Conservation (phyloP, 257 asterid genomes). For the Fraxinus cuspidata region DNA sequence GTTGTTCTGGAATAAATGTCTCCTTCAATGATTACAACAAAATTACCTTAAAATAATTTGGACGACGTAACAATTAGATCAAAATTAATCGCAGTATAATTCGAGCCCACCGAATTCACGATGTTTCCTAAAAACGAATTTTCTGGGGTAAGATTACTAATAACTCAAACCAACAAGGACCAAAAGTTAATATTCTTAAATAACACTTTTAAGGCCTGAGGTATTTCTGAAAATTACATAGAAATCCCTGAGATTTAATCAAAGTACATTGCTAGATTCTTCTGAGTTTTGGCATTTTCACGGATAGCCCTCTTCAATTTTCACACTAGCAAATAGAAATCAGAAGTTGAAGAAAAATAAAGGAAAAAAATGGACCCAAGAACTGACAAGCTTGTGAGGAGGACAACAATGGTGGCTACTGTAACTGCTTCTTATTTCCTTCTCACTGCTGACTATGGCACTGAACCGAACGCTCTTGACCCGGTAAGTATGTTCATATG, state of each 20-base stretch:
- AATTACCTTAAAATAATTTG: too few species aligned
- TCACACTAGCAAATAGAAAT: not conserved
- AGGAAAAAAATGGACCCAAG: constrained; percentile 57
- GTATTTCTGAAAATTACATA: not conserved
- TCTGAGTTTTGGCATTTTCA: not conserved
- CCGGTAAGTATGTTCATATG: constrained; percentile 46
- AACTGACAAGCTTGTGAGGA: constrained; percentile 67
- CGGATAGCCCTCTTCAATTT: constrained; percentile 2
- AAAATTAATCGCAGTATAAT: too few species aligned
- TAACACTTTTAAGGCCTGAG: not conserved
- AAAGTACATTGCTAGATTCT: not conserved
- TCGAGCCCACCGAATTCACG: too few species aligned
- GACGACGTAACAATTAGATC: too few species aligned
- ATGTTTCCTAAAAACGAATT: too few species aligned
- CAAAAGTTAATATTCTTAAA: constrained; percentile 9
- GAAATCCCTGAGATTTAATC: not conserved
- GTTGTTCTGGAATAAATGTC: too few species aligned
- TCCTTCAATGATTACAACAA: too few species aligned
- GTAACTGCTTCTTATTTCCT: constrained; percentile 76
- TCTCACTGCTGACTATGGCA: constrained; percentile 88
- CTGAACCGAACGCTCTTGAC: constrained; percentile 75
- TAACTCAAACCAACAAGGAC: not conserved
- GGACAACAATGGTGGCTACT: constrained; percentile 84
- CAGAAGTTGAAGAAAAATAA: not conserved
- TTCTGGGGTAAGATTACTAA: not conserved